Conservation (phyloP, 495 filamentous ascomycete species). For the Hypoxylon lienhwacheense region DNA sequence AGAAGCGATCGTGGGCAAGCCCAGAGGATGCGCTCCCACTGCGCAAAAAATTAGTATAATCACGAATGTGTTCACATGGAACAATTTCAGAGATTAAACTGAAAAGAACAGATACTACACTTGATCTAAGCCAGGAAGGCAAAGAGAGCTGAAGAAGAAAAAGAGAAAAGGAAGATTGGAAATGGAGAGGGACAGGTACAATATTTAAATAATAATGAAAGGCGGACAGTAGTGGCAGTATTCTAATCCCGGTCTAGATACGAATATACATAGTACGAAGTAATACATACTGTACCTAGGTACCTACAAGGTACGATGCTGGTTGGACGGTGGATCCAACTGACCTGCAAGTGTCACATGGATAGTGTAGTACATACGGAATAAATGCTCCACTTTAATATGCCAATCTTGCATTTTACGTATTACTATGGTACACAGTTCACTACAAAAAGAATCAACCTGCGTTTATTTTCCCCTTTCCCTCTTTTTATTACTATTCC, state of each 20-base stretch:
- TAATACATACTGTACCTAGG: not conserved
- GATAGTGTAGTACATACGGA: not conserved
- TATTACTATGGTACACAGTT: too few species aligned
- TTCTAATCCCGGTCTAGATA: not conserved
- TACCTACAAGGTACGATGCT: not conserved
- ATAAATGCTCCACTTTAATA: not conserved
- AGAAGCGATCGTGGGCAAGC: conserved; percentile 75
- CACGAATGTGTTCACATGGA: conserved; percentile 71
- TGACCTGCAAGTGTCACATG: not conserved
- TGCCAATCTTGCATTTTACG: too few species aligned
- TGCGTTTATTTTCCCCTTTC: too few species aligned
- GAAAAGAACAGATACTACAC: conserved; percentile 99
- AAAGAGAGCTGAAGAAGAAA: conserved; percentile 54
- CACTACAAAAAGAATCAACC: too few species aligned
- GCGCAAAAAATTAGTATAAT: conserved; percentile 84
- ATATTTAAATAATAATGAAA: conserved; percentile 31
- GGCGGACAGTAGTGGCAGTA: conserved; percentile 19
- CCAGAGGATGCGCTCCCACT: conserved; percentile 63
- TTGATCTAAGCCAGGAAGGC: conserved; percentile 94
- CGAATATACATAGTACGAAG: not conserved
- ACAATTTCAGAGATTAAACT: conserved; percentile 81
- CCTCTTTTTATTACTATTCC: not conserved
- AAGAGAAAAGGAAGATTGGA: conserved; percentile 25
- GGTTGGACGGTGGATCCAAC: not conserved
- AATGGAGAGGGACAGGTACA: conserved; percentile 7